Base-by-base conservation (phyloP, 163 green algal genomes). In the Scenedesmus sp. region DNA sequence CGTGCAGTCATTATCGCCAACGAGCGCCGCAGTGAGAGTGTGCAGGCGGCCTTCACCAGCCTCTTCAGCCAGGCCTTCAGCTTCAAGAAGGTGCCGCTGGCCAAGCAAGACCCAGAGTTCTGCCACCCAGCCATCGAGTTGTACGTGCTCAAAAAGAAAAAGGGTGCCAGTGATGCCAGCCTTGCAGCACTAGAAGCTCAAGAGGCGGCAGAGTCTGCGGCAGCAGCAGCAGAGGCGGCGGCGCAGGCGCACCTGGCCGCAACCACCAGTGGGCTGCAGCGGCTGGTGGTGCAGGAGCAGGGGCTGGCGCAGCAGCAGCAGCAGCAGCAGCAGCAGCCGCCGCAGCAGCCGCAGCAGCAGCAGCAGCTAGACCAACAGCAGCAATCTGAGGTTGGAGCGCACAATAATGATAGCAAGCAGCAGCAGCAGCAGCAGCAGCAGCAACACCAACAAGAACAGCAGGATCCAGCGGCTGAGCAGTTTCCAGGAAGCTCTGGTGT, bases 11-110 rank as follows among this genome's bases (percentile, higher is more conserved):
- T 98, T 30, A 91, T 99, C 6, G 95, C 94, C 43, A 99, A 99
- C 83, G 97, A 99, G 93, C 95, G 98, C 18, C 92, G 97, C 22
- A 97, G 94, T 18, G 89, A 97, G 81, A 92, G 91, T 0, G 97
- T 99, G 37, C 96, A 99, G 65, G 22, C 65, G 5, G 68, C 61
- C 18, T 89, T 92, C 59, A 72, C 73, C 1, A 46, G 44, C 40
- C 65, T 88, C 7, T 88, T 85, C 53, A 65, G 79, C 44, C 7
- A 79, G 18, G 44, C 40, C 53, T 86, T 86, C 78, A 72, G 3
- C 13, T 73, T 86, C 13, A 91, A 91, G 16, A 87, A 87, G 53
- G 81, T 92, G 35, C 88, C 88, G 0, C 35, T 89, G 6, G 10
- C 81, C 16, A 92, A 92, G 56, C 88, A 89, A 43, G 83, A 89